Conservation (phyloP, 345 rosid genomes). For the Arabis alpina region DNA sequence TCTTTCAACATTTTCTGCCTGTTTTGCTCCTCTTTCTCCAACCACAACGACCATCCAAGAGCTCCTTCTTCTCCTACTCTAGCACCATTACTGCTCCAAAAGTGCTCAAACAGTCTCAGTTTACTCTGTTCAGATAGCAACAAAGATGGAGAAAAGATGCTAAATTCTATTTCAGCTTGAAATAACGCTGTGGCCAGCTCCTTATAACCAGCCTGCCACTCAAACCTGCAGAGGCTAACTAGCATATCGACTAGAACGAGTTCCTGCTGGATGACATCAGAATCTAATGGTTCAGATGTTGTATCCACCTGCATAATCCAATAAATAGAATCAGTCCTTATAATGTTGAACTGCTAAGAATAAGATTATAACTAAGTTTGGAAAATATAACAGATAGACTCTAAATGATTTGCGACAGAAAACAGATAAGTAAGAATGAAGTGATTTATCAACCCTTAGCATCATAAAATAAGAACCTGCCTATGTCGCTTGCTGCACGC, state of each 20-base stretch:
- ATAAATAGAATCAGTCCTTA: slow-evolving; percentile 20
- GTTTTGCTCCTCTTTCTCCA: slow-evolving; percentile 92
- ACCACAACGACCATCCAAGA: slow-evolving; percentile 86
- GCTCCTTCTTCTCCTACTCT: slow-evolving; percentile 98
- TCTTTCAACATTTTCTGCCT: slow-evolving; percentile 72
- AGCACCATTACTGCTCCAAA: slow-evolving; percentile 83
- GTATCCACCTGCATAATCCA: slow-evolving; percentile 63
- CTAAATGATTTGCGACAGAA: slow-evolving; percentile 25
- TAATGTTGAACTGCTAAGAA: slow-evolving; percentile 23
- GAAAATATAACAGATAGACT: slow-evolving; percentile 24
- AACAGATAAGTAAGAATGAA: slow-evolving; percentile 15
- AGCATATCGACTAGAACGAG: slow-evolving; percentile 89
- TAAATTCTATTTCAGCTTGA: slow-evolving; percentile 93
- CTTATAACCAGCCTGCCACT: slow-evolving; percentile 93
- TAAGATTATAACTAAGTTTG: slow-evolving; percentile 1
- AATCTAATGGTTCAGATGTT: slow-evolving; percentile 52
- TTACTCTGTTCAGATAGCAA: slow-evolving; percentile 70
- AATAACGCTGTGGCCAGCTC: slow-evolving; percentile 88
- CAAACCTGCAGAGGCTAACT: slow-evolving; percentile 86
- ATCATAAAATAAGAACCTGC: slow-evolving; percentile 79
- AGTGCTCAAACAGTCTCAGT: slow-evolving; percentile 90
- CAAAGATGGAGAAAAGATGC: slow-evolving; percentile 84
- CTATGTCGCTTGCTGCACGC: slow-evolving; percentile 86
- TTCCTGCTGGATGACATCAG: slow-evolving; percentile 61
- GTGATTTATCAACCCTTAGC: slow-evolving; percentile 29